These are phyloP conservation scores for Neonectria magnoliae DNA, from an alignment of 2,329 filamentous ascomycete genomes.

Conservation along the genomic window DNA sequence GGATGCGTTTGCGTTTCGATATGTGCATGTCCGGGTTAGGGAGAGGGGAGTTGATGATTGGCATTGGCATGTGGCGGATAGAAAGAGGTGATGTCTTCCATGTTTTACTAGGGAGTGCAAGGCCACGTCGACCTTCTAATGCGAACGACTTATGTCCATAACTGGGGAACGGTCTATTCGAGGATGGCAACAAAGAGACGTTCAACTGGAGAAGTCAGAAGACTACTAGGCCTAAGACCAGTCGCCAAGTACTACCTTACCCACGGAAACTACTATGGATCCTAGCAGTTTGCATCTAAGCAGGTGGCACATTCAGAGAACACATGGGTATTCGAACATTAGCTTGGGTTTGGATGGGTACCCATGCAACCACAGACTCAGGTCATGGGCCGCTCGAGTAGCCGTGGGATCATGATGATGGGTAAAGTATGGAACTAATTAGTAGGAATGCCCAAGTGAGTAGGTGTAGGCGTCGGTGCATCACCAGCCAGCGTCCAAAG, in stretches of 20 bases:
- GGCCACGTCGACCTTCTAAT: background rate
- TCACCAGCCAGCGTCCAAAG: background rate
- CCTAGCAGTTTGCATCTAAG: background rate
- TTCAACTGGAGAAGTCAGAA: background rate
- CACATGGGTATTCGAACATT: too few species aligned
- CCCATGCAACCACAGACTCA: too few species aligned
- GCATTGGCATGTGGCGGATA: background rate
- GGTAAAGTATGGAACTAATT: background rate
- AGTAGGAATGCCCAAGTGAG: too few species aligned
- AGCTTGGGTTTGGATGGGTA: too few species aligned
- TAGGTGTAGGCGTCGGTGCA: background rate
- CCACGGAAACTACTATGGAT: background rate
- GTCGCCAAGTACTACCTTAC: too few species aligned
- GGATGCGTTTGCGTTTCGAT: constrained; percentile 3
- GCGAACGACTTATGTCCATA: too few species aligned
- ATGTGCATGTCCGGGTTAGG: constrained; percentile 15
- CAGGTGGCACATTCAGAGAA: background rate
- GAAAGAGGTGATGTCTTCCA: background rate
- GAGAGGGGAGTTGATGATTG: constrained; percentile 3
- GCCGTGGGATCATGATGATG: background rate
- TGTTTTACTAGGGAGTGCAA: background rate
- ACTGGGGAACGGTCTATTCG: too few species aligned
- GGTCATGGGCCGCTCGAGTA: background rate
- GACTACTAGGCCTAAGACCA: too few species aligned
- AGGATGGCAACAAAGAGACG: too few species aligned